Conservation (phyloP, 352 stramenopile species). For the Phytophthora parvispora region DNA sequence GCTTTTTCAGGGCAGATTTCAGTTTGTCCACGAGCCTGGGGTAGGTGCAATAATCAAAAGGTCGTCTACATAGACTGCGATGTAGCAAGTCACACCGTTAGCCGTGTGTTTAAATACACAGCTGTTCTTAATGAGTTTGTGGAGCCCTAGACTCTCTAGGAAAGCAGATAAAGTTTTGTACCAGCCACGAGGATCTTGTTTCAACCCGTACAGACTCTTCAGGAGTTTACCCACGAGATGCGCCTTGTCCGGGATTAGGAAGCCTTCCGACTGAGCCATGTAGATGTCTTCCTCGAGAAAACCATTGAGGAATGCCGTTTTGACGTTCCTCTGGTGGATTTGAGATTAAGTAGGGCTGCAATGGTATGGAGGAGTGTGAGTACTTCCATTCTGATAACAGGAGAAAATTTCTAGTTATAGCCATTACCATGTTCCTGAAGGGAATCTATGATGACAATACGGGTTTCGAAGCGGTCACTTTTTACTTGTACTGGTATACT, state of each 20-base stretch:
- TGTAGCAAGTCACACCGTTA: slow-evolving; percentile 12
- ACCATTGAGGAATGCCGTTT: slow-evolving; percentile 29
- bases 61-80: slow-evolving; percentile 26
- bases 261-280: slow-evolving; percentile 23
- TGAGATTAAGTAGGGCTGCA: slow-evolving; percentile 13
- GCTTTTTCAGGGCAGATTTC: slow-evolving; percentile 12
- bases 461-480: slow-evolving; percentile 8
- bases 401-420: slow-evolving; percentile 2
- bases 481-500: slow-evolving; percentile 8
- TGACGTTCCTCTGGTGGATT: slow-evolving; percentile 35
- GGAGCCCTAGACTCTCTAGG: slow-evolving; percentile 7
- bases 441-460: not conserved
- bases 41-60: slow-evolving; percentile 12
- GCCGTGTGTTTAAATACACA: slow-evolving; percentile 3
- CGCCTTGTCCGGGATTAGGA: slow-evolving; percentile 8
- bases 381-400: slow-evolving; percentile 10
- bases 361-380: slow-evolving; percentile 8
- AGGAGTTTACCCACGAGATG: slow-evolving; percentile 15
- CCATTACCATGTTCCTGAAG: not conserved
- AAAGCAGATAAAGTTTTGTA: slow-evolving; percentile 20
- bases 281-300: slow-evolving; percentile 30
- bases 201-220: slow-evolving; percentile 25
- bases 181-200: slow-evolving; percentile 18
- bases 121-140: slow-evolving; percentile 10
- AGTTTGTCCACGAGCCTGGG: slow-evolving; percentile 4